These are phyloP conservation scores for Calonectria montana DNA, from an alignment of 2,329 filamentous ascomycete species.

Conservation along the genomic window DNA sequence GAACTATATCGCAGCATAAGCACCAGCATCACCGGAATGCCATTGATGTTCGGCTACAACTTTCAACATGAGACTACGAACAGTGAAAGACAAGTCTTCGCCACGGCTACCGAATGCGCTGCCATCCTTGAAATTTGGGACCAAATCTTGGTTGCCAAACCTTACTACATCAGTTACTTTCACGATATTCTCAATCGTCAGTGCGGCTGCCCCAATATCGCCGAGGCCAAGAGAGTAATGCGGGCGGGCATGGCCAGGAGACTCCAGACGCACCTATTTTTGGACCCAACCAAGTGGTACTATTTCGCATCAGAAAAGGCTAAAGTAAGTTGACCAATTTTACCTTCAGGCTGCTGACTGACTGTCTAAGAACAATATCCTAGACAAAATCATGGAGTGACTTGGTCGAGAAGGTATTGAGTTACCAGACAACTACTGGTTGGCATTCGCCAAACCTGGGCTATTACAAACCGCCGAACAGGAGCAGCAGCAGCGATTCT, in stretches of 20 bases:
- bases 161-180: background rate
- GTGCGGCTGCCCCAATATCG: constrained; percentile 20
- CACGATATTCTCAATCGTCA: constrained; percentile 19
- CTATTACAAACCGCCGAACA: constrained; percentile 4
- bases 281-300: constrained; percentile 25
- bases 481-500: constrained; percentile 16
- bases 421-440: constrained; percentile 23
- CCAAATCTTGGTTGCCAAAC: constrained; percentile 2
- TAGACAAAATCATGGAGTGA: background rate
- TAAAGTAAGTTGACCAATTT: background rate
- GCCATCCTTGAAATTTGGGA: constrained; percentile 30
- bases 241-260: background rate
- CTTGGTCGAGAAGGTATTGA: constrained; percentile 20
- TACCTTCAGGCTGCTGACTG: background rate
- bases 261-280: constrained; percentile 17
- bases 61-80: constrained; percentile 1
- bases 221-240: background rate
- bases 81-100: constrained; percentile 4
- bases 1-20: background rate
- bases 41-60: constrained; percentile 29
- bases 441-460: background rate
- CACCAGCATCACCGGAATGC: constrained; percentile 22
- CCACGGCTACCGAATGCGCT: background rate
- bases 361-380: constrained; percentile 5
- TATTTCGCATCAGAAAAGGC: constrained; percentile 16